These are phyloP conservation scores for Fusarium sacchari DNA, from an alignment of 2,329 filamentous ascomycete genomes.

Conservation along the genomic window DNA sequence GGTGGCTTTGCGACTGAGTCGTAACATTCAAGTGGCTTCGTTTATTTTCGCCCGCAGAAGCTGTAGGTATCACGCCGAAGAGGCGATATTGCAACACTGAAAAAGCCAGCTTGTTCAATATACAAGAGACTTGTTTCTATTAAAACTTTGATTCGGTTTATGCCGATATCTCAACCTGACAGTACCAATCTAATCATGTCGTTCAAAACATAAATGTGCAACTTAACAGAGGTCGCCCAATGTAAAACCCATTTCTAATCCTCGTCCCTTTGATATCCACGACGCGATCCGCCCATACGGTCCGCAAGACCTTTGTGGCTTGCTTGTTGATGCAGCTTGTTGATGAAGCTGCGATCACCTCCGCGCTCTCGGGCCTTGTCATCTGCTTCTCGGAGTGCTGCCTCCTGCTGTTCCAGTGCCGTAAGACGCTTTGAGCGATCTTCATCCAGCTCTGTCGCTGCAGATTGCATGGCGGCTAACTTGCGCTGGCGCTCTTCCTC, in stretches of 20 bases:
- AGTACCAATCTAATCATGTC: not conserved
- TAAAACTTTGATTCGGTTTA: not conserved
- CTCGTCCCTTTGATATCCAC: conserved; percentile 59
- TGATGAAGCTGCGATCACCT: conserved; percentile 72
- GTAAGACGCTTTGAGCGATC: conserved; percentile 75
- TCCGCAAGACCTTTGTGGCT: conserved; percentile 62
- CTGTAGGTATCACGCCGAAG: not conserved
- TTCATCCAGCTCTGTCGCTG: conserved; percentile 74
- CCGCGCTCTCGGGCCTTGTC: conserved; percentile 70
- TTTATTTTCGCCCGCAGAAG: not conserved
- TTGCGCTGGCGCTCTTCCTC: conserved; percentile 72
- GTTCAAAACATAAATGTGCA: not conserved
- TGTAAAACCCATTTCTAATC: conserved; percentile 43
- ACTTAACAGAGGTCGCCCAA: not conserved
- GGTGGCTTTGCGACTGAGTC: not conserved
- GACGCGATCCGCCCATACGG: conserved; percentile 60
- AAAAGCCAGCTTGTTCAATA: not conserved
- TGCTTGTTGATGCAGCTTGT: conserved; percentile 69
- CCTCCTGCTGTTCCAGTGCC: conserved; percentile 73
- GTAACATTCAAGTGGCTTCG: not conserved
- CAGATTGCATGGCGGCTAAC: conserved; percentile 78
- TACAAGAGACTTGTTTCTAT: not conserved
- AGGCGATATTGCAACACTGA: not conserved
- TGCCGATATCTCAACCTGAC: not conserved
- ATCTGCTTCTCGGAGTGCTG: conserved; percentile 72